Conservation (phyloP, 805 yeast species). For the Debaryomyces castellii region DNA sequence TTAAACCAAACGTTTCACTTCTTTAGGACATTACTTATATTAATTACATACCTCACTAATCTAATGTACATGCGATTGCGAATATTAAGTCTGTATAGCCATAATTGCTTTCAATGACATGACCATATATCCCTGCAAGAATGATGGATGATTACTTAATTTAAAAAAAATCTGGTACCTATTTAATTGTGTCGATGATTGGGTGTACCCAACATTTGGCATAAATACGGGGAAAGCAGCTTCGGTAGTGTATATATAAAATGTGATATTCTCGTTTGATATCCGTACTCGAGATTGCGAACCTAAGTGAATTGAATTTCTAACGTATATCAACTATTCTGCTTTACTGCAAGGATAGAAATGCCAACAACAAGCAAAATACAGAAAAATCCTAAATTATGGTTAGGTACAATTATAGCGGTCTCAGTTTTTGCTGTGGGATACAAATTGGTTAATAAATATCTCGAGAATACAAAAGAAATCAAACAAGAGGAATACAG, state of each 20-base stretch:
- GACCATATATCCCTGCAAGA: background rate
- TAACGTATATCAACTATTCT: background rate
- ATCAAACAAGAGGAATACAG: constrained; percentile 16
- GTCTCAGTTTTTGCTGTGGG: constrained; percentile 33
- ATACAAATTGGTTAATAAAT: constrained; percentile 30
- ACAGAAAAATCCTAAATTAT: constrained; percentile 25
- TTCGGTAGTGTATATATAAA: background rate
- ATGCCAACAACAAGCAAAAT: constrained; percentile 3
- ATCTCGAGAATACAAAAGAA: background rate
- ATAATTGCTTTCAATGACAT: background rate
- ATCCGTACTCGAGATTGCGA: background rate
- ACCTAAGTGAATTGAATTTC: background rate
- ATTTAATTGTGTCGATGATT: background rate
- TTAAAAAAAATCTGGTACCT: background rate
- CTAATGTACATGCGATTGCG: background rate
- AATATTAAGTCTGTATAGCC: background rate
- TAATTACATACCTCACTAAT: background rate
- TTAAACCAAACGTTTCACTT: background rate
- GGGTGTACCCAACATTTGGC: background rate
- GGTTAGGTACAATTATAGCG: constrained; percentile 35
- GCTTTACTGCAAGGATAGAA: background rate
- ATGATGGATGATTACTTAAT: background rate
- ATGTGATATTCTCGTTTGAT: background rate
- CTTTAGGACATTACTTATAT: background rate
- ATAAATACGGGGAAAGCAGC: background rate